A percentile compares a stretch with the other conserved stretches of the same genome.
These are phyloP conservation scores for Trametes elegans DNA, from an alignment of 768 basidiomycete genomes.

Conservation along the genomic window DNA sequence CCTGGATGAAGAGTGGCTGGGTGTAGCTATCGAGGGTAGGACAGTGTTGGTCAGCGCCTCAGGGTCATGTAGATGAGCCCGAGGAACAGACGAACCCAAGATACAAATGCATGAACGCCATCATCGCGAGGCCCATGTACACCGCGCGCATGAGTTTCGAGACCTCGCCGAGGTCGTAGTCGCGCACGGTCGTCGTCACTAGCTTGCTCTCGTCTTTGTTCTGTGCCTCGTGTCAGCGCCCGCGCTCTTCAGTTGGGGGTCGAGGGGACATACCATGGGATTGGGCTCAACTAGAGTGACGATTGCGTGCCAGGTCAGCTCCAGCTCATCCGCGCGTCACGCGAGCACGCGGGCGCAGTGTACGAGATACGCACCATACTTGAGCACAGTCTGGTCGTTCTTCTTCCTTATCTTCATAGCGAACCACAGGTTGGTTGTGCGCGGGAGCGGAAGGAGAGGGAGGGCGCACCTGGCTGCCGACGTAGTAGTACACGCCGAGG, in stretches of 20 bases:
- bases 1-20: slow-evolving; percentile 94
- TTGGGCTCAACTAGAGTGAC: slow-evolving; percentile 64
- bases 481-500: slow-evolving; percentile 76
- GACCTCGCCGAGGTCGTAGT: slow-evolving; percentile 89
- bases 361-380: slow-evolving; percentile 69
- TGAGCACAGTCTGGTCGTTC: slow-evolving; percentile 94
- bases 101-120: slow-evolving; percentile 86
- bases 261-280: slow-evolving; percentile 61
- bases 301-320: not conserved
- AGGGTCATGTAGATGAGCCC: not conserved
- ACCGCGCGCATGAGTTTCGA: slow-evolving; percentile 66
- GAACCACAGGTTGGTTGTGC: slow-evolving; percentile 8
- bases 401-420: slow-evolving; percentile 76
- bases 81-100: slow-evolving; percentile 45
- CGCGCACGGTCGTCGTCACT: slow-evolving; percentile 87
- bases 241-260: not conserved
- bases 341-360: not conserved
- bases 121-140: slow-evolving; percentile 36
- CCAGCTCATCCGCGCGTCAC: not conserved
- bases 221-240: slow-evolving; percentile 29
- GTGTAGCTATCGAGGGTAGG: slow-evolving; percentile 52
- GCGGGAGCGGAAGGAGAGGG: not conserved
- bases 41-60: not conserved
- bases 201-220: slow-evolving; percentile 66
- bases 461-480: slow-evolving; percentile 62